Conservation (phyloP, 331 rosid genomes). For the Stylosanthes scabra region DNA sequence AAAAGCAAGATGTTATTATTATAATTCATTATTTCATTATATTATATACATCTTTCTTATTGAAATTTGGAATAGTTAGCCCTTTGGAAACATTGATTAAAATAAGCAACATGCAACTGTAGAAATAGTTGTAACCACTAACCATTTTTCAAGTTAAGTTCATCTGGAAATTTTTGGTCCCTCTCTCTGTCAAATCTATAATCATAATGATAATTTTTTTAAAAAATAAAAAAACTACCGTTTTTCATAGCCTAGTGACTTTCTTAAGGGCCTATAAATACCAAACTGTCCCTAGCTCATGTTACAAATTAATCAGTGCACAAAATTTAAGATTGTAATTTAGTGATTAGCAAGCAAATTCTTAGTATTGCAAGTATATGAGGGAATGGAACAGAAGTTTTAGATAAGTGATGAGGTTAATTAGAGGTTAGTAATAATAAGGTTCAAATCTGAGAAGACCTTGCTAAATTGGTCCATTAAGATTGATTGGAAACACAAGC, state of each 20-base stretch:
- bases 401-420: conserved; percentile 35
- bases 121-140: conserved; percentile 48
- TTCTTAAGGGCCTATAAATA: conserved; percentile 33
- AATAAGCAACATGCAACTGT: conserved; percentile 41
- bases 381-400: conserved; percentile 49
- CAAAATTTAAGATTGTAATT: background rate
- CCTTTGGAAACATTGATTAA: conserved; percentile 31
- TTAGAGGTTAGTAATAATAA: background rate
- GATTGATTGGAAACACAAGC: conserved; percentile 67
- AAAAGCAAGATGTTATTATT: conserved; percentile 28
- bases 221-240: conserved; percentile 19
- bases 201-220: too few species aligned
- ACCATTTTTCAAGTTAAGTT: conserved; percentile 14
- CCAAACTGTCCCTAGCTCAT: background rate
- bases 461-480: conserved; percentile 67
- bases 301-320: conserved; percentile 23
- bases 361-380: conserved; percentile 30
- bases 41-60: conserved; percentile 28
- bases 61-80: conserved; percentile 36
- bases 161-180: conserved; percentile 30
- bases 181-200: conserved; percentile 39
- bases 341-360: conserved; percentile 36
- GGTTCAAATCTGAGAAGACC: conserved; percentile 64
- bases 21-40: conserved; percentile 35
- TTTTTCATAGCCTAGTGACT: conserved; percentile 12